Percentiles rank a stretch among this genome's conserved stretches.
Conservation (phyloP, 1,284 basidiomycete genomes). For the Papiliotrema laurentii region DNA sequence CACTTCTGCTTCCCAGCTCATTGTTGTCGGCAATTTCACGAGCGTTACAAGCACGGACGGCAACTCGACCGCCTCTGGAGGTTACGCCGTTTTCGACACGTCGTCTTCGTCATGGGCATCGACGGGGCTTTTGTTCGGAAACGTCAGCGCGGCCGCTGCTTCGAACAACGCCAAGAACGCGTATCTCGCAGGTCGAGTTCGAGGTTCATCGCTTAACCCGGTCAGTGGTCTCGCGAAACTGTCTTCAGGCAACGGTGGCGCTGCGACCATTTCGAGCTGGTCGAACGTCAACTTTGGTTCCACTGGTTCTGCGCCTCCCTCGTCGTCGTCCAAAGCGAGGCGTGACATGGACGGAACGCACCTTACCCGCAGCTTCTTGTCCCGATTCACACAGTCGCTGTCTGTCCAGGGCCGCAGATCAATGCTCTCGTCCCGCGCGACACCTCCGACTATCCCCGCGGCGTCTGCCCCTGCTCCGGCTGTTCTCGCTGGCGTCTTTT, state of each 20-base stretch:
- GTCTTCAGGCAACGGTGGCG: conserved; percentile 33
- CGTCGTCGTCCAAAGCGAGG: conserved; percentile 19
- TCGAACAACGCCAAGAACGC: conserved; percentile 12
- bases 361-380: conserved; percentile 43
- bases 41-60: conserved; percentile 50
- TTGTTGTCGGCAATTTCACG: conserved; percentile 74
- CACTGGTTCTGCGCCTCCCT: conserved; percentile 17
- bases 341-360: conserved; percentile 54
- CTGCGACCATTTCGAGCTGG: conserved; percentile 27
- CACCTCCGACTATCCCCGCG: conserved; percentile 42
- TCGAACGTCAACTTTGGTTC: conserved; percentile 29
- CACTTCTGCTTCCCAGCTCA: conserved; percentile 50
- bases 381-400: conserved; percentile 30
- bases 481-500: conserved; percentile 81
- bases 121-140: conserved; percentile 69
- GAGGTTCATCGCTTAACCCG: conserved; percentile 43
- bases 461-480: conserved; percentile 65
- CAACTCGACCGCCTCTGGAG: conserved; percentile 54
- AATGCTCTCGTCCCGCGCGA: conserved; percentile 53
- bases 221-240: conserved; percentile 50
- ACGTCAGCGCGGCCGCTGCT: conserved; percentile 53
- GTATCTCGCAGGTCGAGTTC: conserved; percentile 50
- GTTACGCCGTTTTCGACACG: conserved; percentile 76
- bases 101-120: conserved; percentile 59
- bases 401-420: conserved; percentile 22